These are phyloP conservation scores for Tolypocladium nubicola DNA, from an alignment of 2,329 filamentous ascomycete genomes.

Conservation along the genomic window DNA sequence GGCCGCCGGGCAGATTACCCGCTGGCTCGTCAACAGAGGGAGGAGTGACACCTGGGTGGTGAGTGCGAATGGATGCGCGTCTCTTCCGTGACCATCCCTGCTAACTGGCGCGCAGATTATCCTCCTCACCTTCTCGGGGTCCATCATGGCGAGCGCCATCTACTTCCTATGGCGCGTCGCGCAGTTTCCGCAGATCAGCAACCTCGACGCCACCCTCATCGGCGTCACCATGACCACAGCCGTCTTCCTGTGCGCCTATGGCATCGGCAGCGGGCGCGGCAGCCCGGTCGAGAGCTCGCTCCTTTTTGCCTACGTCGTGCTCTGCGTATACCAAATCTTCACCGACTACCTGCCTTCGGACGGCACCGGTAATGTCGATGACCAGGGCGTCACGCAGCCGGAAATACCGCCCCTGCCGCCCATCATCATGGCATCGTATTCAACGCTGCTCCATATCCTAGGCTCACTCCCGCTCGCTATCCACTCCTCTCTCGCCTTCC, in stretches of 20 bases:
- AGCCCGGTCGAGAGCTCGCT: constrained; percentile 93
- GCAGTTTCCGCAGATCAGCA: constrained; percentile 85
- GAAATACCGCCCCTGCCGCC: constrained; percentile 94
- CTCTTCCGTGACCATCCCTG: constrained; percentile 1
- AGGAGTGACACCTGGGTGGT: constrained; percentile 96
- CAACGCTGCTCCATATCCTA: constrained; percentile 75
- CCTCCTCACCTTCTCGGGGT: constrained; percentile 77
- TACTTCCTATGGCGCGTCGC: constrained; percentile 96
- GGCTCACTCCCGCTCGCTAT: constrained; percentile 75
- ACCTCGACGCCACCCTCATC: constrained; percentile 84
- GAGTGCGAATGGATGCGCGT: constrained; percentile 23
- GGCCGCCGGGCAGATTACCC: constrained; percentile 83
- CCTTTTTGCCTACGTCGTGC: constrained; percentile 93
- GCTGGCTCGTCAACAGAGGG: constrained; percentile 88
- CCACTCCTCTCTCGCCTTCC: constrained; percentile 73
- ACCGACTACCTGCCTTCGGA: constrained; percentile 89
- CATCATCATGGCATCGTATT: constrained; percentile 97
- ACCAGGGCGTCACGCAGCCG: constrained; percentile 48
- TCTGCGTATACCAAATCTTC: constrained; percentile 98
- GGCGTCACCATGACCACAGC: constrained; percentile 87
- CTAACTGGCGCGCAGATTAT: constrained; percentile 58
- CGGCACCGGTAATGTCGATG: constrained; percentile 42
- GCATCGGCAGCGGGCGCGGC: constrained; percentile 85
- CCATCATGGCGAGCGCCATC: constrained; percentile 82
- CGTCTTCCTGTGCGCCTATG: constrained; percentile 86